Base-by-base conservation (phyloP, 2,329 filamentous ascomycete species). In the Talaromyces amestolkiae region DNA sequence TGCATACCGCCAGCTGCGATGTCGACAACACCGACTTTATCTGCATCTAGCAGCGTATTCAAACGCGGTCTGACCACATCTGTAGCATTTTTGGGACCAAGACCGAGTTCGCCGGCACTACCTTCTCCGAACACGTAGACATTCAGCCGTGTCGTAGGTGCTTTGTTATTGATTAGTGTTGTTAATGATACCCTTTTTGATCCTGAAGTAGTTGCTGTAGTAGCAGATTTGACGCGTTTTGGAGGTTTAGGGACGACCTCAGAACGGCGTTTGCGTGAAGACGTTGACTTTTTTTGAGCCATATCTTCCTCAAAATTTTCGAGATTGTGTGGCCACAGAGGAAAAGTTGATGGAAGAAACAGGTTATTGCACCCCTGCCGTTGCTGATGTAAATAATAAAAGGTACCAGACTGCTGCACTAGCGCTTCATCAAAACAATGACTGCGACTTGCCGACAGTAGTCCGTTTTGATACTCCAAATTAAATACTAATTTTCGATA, bases 1-100 rank as follows among this genome's bases (percentile, higher is more conserved):
- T 96, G 92, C 89, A 94, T 93, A 62, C 91, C 91, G 67, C 89
- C 61, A 83, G 86, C 64, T 83, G 88, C 67, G 83, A 91, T 68
- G 78, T 86, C 6, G 73, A 79, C 47, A 75, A 88, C 72, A 76
- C 84, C 49, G 51, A 83, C 60, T 82, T 84, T 80, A 61, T 83
- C 79, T 3, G 84, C 79, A 17, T 80, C 77, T n/a, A 92, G 82
- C 63, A 83, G 80, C 35, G 83, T 78, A 74, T 92, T 92, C 66
- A 89, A 79, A 17, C 49, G 62, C 11, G 65, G 62, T 24, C 56
- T 54, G 9, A 10, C 13, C 27, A 64, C 53, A 15, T 64, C 41
- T 11, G 22, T 58, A 17, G 61, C 53, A 11, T 58, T 27, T 22
- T 35, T 17, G 4, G 61, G 8, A 7, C 61, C 61, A 3, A 64